Evolutionary conservation across 1,284 basidiomycete species (phyloP).

Genomic region (Schizophyllum amplum): DNA sequence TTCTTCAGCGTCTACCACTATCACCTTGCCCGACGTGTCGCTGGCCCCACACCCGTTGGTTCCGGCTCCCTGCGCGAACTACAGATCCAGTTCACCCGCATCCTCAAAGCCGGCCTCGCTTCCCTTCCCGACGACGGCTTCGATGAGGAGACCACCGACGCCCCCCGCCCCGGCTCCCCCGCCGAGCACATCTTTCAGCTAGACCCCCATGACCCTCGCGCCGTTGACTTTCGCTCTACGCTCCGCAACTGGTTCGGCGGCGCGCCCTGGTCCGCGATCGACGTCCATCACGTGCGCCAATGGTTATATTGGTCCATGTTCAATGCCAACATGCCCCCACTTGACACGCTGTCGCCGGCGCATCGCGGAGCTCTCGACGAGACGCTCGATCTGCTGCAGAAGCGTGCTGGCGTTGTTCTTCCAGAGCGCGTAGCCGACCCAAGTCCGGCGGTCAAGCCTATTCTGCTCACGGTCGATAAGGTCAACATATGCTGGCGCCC

Average conservation of each 20-base stretch:
- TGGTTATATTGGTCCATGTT: slow-evolving; percentile 88
- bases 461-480: slow-evolving; percentile 75
- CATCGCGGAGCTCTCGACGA: slow-evolving; percentile 48
- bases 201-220: slow-evolving; percentile 58
- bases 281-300: slow-evolving; percentile 52
- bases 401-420: slow-evolving; percentile 62
- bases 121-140: slow-evolving; percentile 41
- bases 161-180: slow-evolving; percentile 50
- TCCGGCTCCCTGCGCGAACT: slow-evolving; percentile 47
- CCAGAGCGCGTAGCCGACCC: slow-evolving; percentile 42
- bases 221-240: slow-evolving; percentile 67
- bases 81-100: slow-evolving; percentile 38
- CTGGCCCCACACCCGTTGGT: slow-evolving; percentile 38
- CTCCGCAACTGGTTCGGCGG: slow-evolving; percentile 73
- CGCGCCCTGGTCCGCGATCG: slow-evolving; percentile 67
- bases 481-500: slow-evolving; percentile 67
- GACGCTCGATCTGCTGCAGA: slow-evolving; percentile 58
- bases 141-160: slow-evolving; percentile 47
- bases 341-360: slow-evolving; percentile 35
- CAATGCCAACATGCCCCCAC: slow-evolving; percentile 49
- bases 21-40: slow-evolving; percentile 45
- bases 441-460: slow-evolving; percentile 45
- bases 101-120: slow-evolving; percentile 57
- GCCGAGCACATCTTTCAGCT: slow-evolving; percentile 51
- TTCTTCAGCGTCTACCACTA: slow-evolving; percentile 71